A percentile compares a stretch with the other conserved stretches of the same genome.
Evolutionary conservation across 768 basidiomycete genomes (phyloP).

Genomic region (Leccinum truebloodii): DNA sequence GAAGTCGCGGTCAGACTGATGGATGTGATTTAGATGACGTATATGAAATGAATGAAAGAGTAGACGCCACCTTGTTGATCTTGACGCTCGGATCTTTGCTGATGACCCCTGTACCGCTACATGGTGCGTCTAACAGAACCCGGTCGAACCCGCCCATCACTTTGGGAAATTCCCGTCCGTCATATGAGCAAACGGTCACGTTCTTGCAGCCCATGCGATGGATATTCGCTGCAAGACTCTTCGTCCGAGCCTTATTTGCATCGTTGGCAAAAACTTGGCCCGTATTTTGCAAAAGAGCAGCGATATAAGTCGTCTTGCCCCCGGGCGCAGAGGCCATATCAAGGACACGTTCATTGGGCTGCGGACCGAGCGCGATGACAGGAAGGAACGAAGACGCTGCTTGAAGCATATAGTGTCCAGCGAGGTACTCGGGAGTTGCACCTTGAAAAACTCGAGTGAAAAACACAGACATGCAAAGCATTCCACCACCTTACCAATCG

Average conservation of each 20-base stretch:
- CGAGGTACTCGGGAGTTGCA: slow-evolving; percentile 98
- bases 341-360: slow-evolving; percentile 89
- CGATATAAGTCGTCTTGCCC: slow-evolving; percentile 97
- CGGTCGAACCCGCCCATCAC: slow-evolving; percentile 99
- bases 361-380: slow-evolving; percentile 91
- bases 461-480: background rate
- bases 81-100: slow-evolving; percentile 98
- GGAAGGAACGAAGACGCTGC: slow-evolving; percentile 99
- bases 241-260: slow-evolving; percentile 89
- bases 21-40: slow-evolving; percentile 5
- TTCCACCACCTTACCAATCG: slow-evolving; percentile 63
- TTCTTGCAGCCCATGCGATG: slow-evolving; percentile 98
- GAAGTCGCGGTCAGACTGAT: slow-evolving; percentile 92
- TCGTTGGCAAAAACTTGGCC: slow-evolving; percentile 99
- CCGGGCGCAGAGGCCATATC: slow-evolving; percentile 99
- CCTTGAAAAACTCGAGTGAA: slow-evolving; percentile 39
- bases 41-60: slow-evolving; percentile 1
- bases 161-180: slow-evolving; percentile 96
- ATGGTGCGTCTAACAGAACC: slow-evolving; percentile 96
- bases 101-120: slow-evolving; percentile 97
- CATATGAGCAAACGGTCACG: slow-evolving; percentile 95
- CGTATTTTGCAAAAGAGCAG: slow-evolving; percentile 95
- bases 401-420: slow-evolving; percentile 99
- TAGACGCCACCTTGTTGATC: slow-evolving; percentile 83
- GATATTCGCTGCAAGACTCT: slow-evolving; percentile 94